Percentiles rank a stretch among this genome's conserved stretches.
Evolutionary conservation across 192 early-diverging fungal genomes (phyloP).

Genomic region (Backusella psychrophila): DNA sequence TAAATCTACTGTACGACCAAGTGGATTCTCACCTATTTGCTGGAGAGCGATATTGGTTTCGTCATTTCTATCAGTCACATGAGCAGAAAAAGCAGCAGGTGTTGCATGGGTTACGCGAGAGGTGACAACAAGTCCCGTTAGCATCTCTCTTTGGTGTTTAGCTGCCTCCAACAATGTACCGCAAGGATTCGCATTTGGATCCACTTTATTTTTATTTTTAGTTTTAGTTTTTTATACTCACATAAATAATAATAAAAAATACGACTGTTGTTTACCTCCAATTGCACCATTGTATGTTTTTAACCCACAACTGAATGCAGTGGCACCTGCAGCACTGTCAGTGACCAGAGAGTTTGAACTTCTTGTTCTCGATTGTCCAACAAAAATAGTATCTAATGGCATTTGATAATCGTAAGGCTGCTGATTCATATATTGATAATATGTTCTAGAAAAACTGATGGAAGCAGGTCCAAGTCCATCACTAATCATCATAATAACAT

Average conservation of each 20-base stretch:
- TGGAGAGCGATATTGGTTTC: constrained; percentile 88
- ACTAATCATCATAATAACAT: constrained; percentile 90
- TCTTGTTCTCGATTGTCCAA: constrained; percentile 90
- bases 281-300: constrained; percentile 97
- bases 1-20: constrained; percentile 81
- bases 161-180: constrained; percentile 96
- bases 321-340: constrained; percentile 96
- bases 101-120: constrained; percentile 95
- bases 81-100: constrained; percentile 77
- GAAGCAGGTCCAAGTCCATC: constrained; percentile 97
- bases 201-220: constrained; percentile 36
- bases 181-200: constrained; percentile 68
- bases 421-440: constrained; percentile 63
- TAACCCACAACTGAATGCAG: constrained; percentile 86
- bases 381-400: constrained; percentile 67
- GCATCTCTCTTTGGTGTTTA: constrained; percentile 66
- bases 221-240: neutral
- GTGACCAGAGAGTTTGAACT: constrained; percentile 82
- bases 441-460: constrained; percentile 83
- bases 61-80: constrained; percentile 76
- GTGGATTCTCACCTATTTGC: constrained; percentile 86
- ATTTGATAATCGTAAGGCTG: constrained; percentile 54
- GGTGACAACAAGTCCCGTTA: constrained; percentile 91
- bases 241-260: neutral
- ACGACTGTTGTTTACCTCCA: constrained; percentile 54